Evolutionary conservation across 257 asterid genomes (phyloP).

Genomic region (Ballota nigra): DNA sequence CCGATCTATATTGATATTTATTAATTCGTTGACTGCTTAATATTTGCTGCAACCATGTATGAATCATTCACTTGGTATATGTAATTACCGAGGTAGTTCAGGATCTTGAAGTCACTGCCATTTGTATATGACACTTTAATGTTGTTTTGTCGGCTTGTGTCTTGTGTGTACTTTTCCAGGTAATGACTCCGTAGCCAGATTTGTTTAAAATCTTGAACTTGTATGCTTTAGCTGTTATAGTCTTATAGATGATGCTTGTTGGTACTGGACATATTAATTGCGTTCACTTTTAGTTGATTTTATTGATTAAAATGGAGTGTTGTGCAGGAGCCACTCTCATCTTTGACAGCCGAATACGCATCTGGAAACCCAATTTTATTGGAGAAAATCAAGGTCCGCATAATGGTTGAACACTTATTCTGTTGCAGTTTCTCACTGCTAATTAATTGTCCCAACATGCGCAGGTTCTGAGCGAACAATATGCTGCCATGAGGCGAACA

Average conservation of each 20-base stretch:
- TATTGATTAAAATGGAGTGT: conserved; percentile 10
- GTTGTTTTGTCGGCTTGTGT: neutral
- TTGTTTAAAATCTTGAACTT: neutral
- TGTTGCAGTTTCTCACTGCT: conserved; percentile 19
- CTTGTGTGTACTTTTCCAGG: neutral
- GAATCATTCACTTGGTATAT: neutral
- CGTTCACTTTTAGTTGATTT: conserved; percentile 13
- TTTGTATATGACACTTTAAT: neutral
- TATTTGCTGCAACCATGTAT: neutral
- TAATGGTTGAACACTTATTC: conserved; percentile 11
- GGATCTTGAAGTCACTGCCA: conserved; percentile 7
- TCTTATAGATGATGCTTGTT: neutral
- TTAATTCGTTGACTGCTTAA: neutral
- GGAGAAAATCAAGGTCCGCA: conserved; percentile 80
- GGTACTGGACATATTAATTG: neutral
- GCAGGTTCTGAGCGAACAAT: conserved; percentile 74
- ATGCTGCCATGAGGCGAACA: conserved; percentile 84
- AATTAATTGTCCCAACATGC: conserved; percentile 10
- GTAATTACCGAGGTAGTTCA: neutral
- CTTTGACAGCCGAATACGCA: conserved; percentile 74
- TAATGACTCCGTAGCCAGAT: neutral
- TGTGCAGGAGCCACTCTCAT: conserved; percentile 80
- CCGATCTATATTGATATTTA: neutral
- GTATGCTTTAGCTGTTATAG: neutral
- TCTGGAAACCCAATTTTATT: conserved; percentile 81